Evolutionary conservation across 257 asterid species (phyloP), one percentile per base, ranked within the genome.

Genomic region (Oldenlandia corymbosa): DNA sequence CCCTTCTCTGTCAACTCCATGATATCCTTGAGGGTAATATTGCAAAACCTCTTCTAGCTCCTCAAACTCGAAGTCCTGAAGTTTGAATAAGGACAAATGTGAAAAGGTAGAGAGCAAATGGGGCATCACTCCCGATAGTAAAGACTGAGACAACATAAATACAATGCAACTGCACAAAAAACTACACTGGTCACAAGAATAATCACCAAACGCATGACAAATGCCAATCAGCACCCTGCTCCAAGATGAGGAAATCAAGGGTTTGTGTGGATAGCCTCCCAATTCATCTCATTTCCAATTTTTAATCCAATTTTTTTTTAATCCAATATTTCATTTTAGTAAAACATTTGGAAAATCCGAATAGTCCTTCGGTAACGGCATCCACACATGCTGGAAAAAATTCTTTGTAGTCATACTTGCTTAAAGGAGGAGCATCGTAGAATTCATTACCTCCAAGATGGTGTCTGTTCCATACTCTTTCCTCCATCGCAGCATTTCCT

Each of bases 1-100:
- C 70, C 99, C 99, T 76, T 87, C 96, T 77, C 76, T 84, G 77
- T 93, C 99, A 71, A 90, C 94, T 66, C 99, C 99, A 74, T 93
- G 99, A 77, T 85, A 93, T 75, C 99, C 99, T 66, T 90, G 97
- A 58, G 99, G 99, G 67, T 90, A 93, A 75, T 79, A 87, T 63
- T 88, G 88, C 84, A 88, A 55, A 66, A 92, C 97, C 77, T 88
- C 95, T 75, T 87, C 93, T 61, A 81, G 83, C 84, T 88, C 98
- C 67, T 80, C 78, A 61, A 87, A 92, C 72, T 76, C 81, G 27
- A 88, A 92, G 79, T 89, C 97, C 98, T 91, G n/a, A 75, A 73
- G 60, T 32, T 18, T 56, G 34, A 10, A 50, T 10, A 37, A 10
- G 43, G 20, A 37, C 51, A 65, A 14, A 16, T 48, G 30, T 26